Evolutionary conservation across 2,329 filamentous ascomycete species (phyloP), one percentile per base, ranked within the genome.

Genomic region (Cladosporium velox): DNA sequence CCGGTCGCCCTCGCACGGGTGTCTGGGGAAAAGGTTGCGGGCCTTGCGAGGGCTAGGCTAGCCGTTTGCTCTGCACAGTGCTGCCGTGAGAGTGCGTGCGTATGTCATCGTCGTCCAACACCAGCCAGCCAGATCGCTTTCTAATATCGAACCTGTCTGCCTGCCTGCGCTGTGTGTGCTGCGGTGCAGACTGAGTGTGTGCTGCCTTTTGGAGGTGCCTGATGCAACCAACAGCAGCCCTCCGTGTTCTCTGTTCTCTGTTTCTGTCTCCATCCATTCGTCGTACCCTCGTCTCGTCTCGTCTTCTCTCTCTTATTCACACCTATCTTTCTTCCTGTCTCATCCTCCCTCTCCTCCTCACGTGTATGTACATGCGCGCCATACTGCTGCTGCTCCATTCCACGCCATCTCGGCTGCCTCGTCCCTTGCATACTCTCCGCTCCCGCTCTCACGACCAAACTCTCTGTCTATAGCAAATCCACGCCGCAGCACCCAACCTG

Each of bases 341-440:
- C 54, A 38, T 24, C 28, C 30, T 58, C 54, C 54, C 30, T 35
- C 54, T 26, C 30, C 28, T 32, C 21, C 54, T 34, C 54, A 38
- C 54, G 30, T 32, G 54, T 38, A 34, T 34, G 54, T 60, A 47
- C 58, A 30, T 60, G 58, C 58, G 38, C 38, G 58, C 58, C 54
- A 58, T 58, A 58, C 41, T 28, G 59, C 32, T 28, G 59, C 32
- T 55, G 34, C 60, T 64, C 26, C 60, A 64, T 64, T 64, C 60
- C 60, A 64, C 60, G 60, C 60, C 60, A 55, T 63, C 34, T 64
- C 60, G 60, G 60, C 49, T 57, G 10, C 32, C 60, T 51, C 60
- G 60, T 64, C 60, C 60, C 60, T 64, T 64, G 60, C 60, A 64
- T 64, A 32, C 60, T 14, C 47, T 35, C 49, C 30, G 47, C 49